Evolutionary conservation across 2,329 filamentous ascomycete species (phyloP).

Genomic region (Aspergillus puulaauensis): DNA sequence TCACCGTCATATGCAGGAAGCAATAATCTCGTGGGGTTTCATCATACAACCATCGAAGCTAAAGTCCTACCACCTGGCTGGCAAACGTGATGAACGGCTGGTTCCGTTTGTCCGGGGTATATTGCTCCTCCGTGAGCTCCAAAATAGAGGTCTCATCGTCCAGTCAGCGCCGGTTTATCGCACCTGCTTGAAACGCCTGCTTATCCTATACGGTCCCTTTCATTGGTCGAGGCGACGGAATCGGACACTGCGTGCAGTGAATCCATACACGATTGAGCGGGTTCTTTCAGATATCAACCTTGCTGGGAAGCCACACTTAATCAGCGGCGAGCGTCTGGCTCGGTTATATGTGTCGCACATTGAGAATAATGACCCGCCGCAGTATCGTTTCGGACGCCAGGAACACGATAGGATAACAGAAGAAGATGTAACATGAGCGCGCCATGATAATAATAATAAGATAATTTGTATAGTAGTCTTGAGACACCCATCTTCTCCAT

Average conservation of each 20-base stretch:
- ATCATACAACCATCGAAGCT: slow-evolving; percentile 26
- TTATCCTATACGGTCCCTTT: slow-evolving; percentile 36
- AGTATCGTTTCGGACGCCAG: background rate
- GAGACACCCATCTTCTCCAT: background rate
- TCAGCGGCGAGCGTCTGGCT: slow-evolving; percentile 17
- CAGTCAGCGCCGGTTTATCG: slow-evolving; percentile 27
- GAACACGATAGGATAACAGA: background rate
- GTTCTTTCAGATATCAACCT: slow-evolving; percentile 33
- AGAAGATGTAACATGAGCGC: too few relatives aligned
- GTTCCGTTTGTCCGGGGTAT: slow-evolving; percentile 42
- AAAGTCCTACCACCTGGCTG: slow-evolving; percentile 21
- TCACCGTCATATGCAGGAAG: slow-evolving; percentile 42
- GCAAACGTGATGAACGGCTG: slow-evolving; percentile 22
- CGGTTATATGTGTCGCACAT: too few relatives aligned
- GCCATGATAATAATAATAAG: background rate
- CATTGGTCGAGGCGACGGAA: slow-evolving; percentile 27
- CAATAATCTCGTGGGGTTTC: slow-evolving; percentile 54
- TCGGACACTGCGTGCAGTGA: slow-evolving; percentile 35
- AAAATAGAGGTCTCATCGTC: slow-evolving; percentile 36
- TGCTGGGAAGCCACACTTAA: slow-evolving; percentile 30
- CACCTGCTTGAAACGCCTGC: slow-evolving; percentile 37
- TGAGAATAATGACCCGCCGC: too few relatives aligned
- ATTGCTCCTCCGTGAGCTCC: slow-evolving; percentile 38
- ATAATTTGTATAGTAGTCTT: background rate
- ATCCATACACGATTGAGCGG: slow-evolving; percentile 32